Evolutionary conservation across 2,329 filamentous ascomycete species (phyloP), one percentile per base, ranked within the genome.

Genomic region (Exserohilum rostratum): DNA sequence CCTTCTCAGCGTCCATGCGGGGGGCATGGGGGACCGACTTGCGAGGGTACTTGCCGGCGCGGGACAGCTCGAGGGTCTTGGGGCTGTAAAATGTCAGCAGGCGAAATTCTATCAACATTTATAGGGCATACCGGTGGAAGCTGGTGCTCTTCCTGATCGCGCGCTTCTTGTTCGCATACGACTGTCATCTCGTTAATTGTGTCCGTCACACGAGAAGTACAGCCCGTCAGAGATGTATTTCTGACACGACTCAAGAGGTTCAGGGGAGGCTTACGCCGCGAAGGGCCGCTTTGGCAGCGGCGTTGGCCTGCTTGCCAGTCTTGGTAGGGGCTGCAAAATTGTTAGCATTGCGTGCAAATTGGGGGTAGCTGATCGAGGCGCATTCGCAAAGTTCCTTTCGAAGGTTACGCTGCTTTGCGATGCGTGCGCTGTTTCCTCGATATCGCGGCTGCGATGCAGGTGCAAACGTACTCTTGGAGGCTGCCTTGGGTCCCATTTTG

Each of bases 1-100:
- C 86, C 88, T 96, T 97, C 87, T 93, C 90, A 83, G 93, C 90
- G 83, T 99, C 95, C 76, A 99, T 90, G 73, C 92, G 90, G 72
- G 93, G 89, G 78, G 87, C 86, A 80, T 93, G 89, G 74, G 90
- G 88, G 78, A 99, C 87, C 69, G 91, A 93, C 86, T 95, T 96
- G 85, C 93, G 92, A 70, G 91, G 93, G 87, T 96, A 98, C 85
- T 96, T 96, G 80, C 93, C 93, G 46, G 88, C 80, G 77, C 95
- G 91, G 52, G 91, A 90, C 73, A 97, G 87, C 80, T 90, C 83
- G 76, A 97, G 90, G 69, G 93, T 97, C 90, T 97, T 98, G 76
- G 95, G 95, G 60, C 58, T 61, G 47, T 10, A n/a, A 31, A 15
- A 22, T 9, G 39, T 58, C 40, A 61, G 55, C 31, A 55, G 37